phyloP scores from a whole-genome alignment of 2,329 filamentous ascomycete species.

The Cercospora janseana region DNA sequence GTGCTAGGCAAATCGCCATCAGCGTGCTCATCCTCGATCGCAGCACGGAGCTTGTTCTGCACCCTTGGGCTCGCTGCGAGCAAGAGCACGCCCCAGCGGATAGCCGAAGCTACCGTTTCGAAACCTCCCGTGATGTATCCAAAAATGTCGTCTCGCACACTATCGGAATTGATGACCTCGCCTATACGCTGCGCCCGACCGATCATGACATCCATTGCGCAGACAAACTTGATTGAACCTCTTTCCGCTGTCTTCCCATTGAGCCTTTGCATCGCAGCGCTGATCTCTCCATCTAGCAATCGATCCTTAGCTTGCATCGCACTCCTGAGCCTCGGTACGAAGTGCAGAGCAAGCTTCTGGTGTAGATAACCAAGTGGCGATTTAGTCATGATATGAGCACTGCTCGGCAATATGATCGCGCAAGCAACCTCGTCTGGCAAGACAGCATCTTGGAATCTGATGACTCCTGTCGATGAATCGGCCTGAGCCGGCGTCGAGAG shows the following conservation, averaged over 20 bases:
- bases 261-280: neutral
- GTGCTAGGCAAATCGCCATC: neutral
- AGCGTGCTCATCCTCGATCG: neutral
- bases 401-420: neutral
- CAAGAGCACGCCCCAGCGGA: constrained; percentile 44
- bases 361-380: neutral
- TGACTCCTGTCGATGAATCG: neutral
- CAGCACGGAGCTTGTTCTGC: constrained; percentile 40
- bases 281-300: neutral
- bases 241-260: neutral
- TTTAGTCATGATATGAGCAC: constrained; percentile 1
- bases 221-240: neutral
- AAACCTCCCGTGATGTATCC: constrained; percentile 44
- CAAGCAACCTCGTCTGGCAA: constrained; percentile 1
- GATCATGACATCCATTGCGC: neutral
- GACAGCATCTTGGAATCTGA: neutral
- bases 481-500: neutral
- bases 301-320: neutral
- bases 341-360: neutral
- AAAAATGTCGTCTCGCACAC: constrained; percentile 34
- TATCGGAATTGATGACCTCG: constrained; percentile 28
- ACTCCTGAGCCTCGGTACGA: neutral
- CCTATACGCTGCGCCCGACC: constrained; percentile 21
- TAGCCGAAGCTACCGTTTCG: constrained; percentile 47
- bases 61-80: constrained; percentile 38